Evolutionary conservation across 306 rosid genomes (phyloP).

Genomic region (Bauhinia variegata): DNA sequence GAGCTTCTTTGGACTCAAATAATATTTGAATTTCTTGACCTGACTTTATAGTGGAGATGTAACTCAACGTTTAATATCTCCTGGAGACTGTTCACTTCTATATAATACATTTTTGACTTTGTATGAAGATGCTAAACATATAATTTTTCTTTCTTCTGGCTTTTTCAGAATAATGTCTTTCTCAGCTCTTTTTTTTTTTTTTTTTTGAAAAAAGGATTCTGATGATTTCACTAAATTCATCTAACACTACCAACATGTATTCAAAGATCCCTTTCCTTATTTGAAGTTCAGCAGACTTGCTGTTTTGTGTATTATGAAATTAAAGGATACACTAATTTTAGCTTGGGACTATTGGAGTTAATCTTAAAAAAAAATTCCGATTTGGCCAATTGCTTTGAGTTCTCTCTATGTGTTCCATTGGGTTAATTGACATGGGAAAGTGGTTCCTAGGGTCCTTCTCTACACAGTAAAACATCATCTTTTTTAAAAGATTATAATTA

Average conservation of each 20-base stretch:
- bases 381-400: too few species aligned
- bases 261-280: neutral
- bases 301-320: too few species aligned
- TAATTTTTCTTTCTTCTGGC: neutral
- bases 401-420: too few species aligned
- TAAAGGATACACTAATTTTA: too few species aligned
- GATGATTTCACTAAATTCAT: neutral
- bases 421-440: too few species aligned
- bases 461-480: too few species aligned
- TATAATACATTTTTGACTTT: neutral
- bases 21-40: neutral
- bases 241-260: neutral
- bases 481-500: too few species aligned
- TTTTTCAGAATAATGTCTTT: neutral
- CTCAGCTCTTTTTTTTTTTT: neutral
- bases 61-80: neutral
- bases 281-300: too few species aligned
- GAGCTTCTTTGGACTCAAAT: slow-evolving; percentile 15
- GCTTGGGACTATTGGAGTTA: too few species aligned
- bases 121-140: neutral
- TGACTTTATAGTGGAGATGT: neutral
- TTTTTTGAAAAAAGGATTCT: too few species aligned
- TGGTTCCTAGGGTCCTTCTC: too few species aligned
- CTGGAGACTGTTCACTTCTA: neutral
- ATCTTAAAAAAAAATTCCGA: too few species aligned